These are phyloP conservation scores for Arthrobotrys pseudoclavata DNA, from an alignment of 2,329 filamentous ascomycete genomes.

Conservation along the genomic window DNA sequence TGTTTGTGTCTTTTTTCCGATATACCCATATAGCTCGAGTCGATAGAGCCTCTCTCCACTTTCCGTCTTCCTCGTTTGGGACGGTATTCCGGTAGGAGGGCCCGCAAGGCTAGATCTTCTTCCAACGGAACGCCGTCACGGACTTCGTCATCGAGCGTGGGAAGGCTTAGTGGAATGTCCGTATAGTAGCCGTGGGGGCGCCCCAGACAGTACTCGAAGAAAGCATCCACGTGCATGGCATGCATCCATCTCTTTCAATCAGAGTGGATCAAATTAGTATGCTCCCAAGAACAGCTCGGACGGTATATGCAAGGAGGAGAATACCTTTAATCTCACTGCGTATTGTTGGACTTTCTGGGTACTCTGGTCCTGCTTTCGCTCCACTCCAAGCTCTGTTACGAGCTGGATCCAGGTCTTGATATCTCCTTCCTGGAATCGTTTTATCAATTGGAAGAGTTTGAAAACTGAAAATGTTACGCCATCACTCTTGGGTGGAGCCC, in stretches of 20 bases:
- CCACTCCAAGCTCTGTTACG: constrained; percentile 87
- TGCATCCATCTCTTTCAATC: constrained; percentile 86
- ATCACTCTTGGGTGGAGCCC: constrained; percentile 84
- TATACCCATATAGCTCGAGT: constrained; percentile 70
- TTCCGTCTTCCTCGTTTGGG: constrained; percentile 75
- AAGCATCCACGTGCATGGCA: constrained; percentile 93
- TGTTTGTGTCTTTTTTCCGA: constrained; percentile 76
- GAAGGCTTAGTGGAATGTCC: constrained; percentile 72
- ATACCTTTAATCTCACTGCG: constrained; percentile 88
- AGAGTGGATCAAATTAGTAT: constrained; percentile 38
- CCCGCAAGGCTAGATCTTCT: constrained; percentile 88
- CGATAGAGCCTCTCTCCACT: constrained; percentile 71
- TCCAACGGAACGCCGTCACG: constrained; percentile 87
- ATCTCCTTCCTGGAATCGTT: constrained; percentile 82
- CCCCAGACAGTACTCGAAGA: constrained; percentile 88
- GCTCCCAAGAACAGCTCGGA: constrained; percentile 14
- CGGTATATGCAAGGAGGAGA: constrained; percentile 5
- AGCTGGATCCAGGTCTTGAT: constrained; percentile 94
- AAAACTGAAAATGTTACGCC: constrained; percentile 87
- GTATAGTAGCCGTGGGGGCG: constrained; percentile 85
- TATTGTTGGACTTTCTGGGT: constrained; percentile 96
- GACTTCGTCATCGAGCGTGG: constrained; percentile 70
- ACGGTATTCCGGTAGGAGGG: constrained; percentile 81
- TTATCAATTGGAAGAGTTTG: constrained; percentile 81
- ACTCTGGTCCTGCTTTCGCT: constrained; percentile 85